Percentiles rank a stretch among this genome's conserved stretches.
Evolutionary conservation across 371 early-diverging fungal genomes (phyloP).

Genomic region (Paraphysoderma sedebokerense): DNA sequence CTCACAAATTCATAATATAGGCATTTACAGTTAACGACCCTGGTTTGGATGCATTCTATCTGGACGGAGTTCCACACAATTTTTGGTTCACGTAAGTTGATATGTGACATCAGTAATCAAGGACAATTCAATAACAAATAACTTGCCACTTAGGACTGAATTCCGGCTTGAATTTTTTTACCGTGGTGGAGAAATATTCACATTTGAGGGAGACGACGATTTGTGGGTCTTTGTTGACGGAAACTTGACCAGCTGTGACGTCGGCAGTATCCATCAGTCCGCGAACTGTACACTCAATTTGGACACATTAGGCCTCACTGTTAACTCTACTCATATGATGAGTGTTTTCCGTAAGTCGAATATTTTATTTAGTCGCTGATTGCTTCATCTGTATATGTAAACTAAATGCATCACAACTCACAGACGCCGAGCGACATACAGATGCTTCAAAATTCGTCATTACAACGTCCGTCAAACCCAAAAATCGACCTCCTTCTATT

Average conservation of each 20-base stretch:
- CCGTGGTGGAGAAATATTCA: conserved; percentile 5
- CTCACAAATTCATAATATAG: not conserved
- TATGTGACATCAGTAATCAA: not conserved
- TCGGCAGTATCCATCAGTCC: conserved; percentile 5
- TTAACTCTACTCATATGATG: not conserved
- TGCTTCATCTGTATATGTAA: not conserved
- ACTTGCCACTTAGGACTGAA: conserved; percentile 2
- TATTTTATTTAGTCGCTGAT: too few relatives aligned
- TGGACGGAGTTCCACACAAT: not conserved
- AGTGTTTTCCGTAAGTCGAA: not conserved
- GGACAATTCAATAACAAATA: not conserved
- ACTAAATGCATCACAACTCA: not conserved
- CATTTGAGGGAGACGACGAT: conserved; percentile 7
- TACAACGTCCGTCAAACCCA: conserved; percentile 6
- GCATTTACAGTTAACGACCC: not conserved
- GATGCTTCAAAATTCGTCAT: conserved; percentile 1
- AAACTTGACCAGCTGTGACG: conserved; percentile 5
- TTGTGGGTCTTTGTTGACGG: conserved; percentile 7
- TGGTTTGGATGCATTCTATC: not conserved
- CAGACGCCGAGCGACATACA: conserved; percentile 6
- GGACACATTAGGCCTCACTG: not conserved
- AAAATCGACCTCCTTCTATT: conserved; percentile 2
- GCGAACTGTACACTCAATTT: not conserved
- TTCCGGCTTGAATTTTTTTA: conserved; percentile 1
- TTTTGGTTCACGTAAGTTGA: conserved; percentile 1